Conservation (phyloP, 495 filamentous ascomycete genomes). For the Penicillium bialowiezense region DNA sequence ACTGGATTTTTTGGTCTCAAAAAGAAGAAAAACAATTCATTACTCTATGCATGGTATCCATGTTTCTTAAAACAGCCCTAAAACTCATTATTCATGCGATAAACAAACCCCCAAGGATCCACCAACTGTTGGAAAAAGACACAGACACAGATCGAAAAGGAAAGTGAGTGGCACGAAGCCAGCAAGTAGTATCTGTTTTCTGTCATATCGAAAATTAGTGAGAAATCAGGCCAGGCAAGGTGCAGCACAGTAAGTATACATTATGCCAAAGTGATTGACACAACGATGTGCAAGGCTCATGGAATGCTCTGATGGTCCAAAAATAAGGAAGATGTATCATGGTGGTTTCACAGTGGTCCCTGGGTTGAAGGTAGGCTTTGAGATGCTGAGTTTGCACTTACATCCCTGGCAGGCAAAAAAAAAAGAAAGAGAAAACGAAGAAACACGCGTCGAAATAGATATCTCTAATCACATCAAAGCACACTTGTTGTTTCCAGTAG, state of each 20-base stretch:
- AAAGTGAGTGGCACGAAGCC: too few species aligned
- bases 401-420: background rate
- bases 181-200: background rate
- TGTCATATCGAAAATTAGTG: too few species aligned
- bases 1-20: background rate
- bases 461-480: conserved; percentile 66
- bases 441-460: background rate
- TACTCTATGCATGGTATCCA: conserved; percentile 28
- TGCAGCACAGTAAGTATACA: too few species aligned
- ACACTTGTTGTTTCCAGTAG: conserved; percentile 76
- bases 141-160: background rate
- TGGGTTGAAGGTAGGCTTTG: background rate
- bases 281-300: background rate
- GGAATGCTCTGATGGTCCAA: background rate
- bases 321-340: background rate
- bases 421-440: too few species aligned
- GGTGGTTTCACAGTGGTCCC: background rate
- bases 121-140: conserved; percentile 10
- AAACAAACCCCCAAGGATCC: conserved; percentile 1
- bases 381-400: background rate
- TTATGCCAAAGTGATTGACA: too few species aligned
- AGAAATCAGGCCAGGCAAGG: too few species aligned
- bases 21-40: conserved; percentile 11
- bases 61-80: conserved; percentile 13
- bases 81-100: conserved; percentile 22